Base-by-base conservation (phyloP, 2,329 filamentous ascomycete species). In the Fusarium incarnatum region DNA sequence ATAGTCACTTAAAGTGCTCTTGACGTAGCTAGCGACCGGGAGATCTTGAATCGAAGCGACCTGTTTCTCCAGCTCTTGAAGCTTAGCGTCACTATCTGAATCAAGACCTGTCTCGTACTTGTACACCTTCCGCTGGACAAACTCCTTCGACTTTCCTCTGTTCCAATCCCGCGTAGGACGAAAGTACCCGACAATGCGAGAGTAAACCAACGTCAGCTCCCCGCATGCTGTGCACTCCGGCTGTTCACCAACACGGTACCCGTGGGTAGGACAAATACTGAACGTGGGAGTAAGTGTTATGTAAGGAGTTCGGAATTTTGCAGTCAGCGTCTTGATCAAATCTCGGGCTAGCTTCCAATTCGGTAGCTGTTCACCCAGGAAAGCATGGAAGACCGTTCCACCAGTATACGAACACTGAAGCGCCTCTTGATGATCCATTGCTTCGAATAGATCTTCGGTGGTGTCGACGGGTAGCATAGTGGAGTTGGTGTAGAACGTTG, bases 331-430 rank as follows among this genome's bases (percentile, higher is more conserved):
- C 45, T 70, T 74, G 28, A 74, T 50, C 9, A 74, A 8, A 8
- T 74, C 60, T 11, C 72, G 55, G 0, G 72, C 72, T 16, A 74
- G 3, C 15, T 60, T 64, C 73, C 73, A 74, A 10, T 44, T 64
- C 0, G 72, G 64, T 9, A 74, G 8, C 0, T 68, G 66, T 16
- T 74, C 73, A 0, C 73, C 73, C 1, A 74, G n/a, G 4, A 74
- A 74, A 0, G 73, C 71, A 34, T 74, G 72, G 16, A 74, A 74
- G 8, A 74, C 72, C 1, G 73, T 74, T 0, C 73, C 73, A 0
- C 73, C 73, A 6, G 73, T 74, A 11, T 74, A 74, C 1, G 73
- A 70, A 5, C 72, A 73, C 5, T 74, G 73, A 3, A 74, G 57
- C 0, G 50, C 71, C 4, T 75, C 73, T 11, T 74, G 73, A 8